A percentile compares a stretch with the other conserved stretches of the same genome.
Evolutionary conservation across 352 stramenopile genomes (phyloP).

Genomic region (Thalassiosira livingstoniorum): DNA sequence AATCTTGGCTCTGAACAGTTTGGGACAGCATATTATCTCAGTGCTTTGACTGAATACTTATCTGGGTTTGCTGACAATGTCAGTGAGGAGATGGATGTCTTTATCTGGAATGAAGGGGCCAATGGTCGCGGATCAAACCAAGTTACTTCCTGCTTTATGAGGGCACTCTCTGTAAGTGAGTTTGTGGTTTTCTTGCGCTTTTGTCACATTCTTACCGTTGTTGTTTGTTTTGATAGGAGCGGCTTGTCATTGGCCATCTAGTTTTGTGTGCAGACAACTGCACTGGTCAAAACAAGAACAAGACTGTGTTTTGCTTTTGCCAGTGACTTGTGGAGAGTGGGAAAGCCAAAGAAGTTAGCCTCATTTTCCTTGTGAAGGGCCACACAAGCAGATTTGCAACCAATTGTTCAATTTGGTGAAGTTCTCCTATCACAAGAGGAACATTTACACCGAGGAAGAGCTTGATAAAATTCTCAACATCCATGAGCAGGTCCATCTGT

Average conservation of each 20-base stretch:
- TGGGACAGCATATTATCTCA: conserved; percentile 2
- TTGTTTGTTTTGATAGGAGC: not conserved
- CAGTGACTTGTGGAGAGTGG: conserved; percentile 14
- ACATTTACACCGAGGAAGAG: not conserved
- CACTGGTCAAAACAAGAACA: conserved; percentile 43
- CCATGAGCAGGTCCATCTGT: not conserved
- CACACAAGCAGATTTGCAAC: conserved; percentile 35
- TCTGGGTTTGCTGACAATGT: not conserved
- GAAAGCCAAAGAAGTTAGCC: conserved; percentile 7
- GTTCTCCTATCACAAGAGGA: not conserved
- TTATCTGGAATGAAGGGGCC: not conserved
- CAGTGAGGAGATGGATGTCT: conserved; percentile 14
- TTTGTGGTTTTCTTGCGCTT: not conserved
- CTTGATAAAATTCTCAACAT: not conserved
- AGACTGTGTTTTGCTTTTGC: conserved; percentile 13
- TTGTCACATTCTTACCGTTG: not conserved
- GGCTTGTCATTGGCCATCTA: conserved; percentile 10
- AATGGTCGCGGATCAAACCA: not conserved
- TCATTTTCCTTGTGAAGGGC: conserved; percentile 32
- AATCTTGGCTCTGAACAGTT: conserved; percentile 1
- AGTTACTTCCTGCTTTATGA: conserved; percentile 2
- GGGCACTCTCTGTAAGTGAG: conserved; percentile 3
- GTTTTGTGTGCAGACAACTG: conserved; percentile 32
- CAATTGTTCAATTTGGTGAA: conserved; percentile 29
- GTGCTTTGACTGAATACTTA: not conserved